These are phyloP conservation scores for Rhododendron griersonianum DNA, from an alignment of 148 eudicot species.

Conservation along the genomic window DNA sequence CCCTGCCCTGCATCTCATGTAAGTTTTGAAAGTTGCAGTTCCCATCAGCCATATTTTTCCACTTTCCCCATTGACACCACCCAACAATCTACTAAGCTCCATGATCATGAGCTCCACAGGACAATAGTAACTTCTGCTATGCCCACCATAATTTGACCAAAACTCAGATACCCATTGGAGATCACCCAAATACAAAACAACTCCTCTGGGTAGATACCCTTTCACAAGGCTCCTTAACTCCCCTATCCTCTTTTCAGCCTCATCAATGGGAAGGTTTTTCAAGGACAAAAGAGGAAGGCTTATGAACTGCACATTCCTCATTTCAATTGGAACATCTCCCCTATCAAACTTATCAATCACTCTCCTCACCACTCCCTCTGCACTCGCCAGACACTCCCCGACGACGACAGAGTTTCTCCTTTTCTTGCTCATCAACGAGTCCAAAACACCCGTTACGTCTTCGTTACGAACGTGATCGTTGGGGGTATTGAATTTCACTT, in stretches of 20 bases:
- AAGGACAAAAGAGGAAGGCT: constrained; percentile 48
- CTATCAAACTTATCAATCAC: constrained; percentile 54
- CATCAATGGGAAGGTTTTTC: constrained; percentile 51
- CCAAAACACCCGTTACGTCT: constrained; percentile 46
- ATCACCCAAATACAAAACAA: constrained; percentile 79
- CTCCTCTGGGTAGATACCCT: constrained; percentile 57
- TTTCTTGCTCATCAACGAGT: constrained; percentile 42
- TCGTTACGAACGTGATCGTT: constrained; percentile 23
- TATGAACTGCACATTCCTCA: constrained; percentile 58
- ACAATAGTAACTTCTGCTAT: constrained; percentile 40
- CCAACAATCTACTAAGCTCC: constrained; percentile 55
- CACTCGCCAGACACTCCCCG: constrained; percentile 44
- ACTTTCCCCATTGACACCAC: constrained; percentile 42
- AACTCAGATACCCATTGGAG: constrained; percentile 78
- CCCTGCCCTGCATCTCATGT: constrained; percentile 59
- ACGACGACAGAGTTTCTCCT: constrained; percentile 56
- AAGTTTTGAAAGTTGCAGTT: constrained; percentile 57
- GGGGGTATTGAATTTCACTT: constrained; percentile 15
- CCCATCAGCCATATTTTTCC: constrained; percentile 68
- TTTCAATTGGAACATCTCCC: constrained; percentile 53
- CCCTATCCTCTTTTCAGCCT: constrained; percentile 55
- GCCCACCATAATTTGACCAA: constrained; percentile 62
- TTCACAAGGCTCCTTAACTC: constrained; percentile 56
- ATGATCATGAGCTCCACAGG: constrained; percentile 60
- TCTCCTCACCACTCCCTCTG: constrained; percentile 52